Conservation (phyloP, 805 yeast genomes). For the Starmerella bombicola region DNA sequence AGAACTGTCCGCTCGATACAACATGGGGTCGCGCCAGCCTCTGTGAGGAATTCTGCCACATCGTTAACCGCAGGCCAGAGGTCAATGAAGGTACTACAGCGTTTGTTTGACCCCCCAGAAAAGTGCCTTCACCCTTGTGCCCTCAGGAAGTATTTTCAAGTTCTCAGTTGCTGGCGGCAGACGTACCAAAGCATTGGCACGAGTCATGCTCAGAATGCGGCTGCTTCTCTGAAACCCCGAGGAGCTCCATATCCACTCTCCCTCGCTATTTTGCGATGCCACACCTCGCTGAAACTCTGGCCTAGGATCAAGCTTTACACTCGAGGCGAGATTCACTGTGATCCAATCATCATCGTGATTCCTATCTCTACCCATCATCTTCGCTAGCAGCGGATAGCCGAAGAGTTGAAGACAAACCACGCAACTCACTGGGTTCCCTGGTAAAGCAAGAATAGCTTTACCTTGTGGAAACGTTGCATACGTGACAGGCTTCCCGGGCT, state of each 20-base stretch:
- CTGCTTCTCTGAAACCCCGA: slow-evolving; percentile 45
- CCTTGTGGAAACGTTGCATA: slow-evolving; percentile 35
- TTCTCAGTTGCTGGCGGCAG: slow-evolving; percentile 31
- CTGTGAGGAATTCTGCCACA: slow-evolving; percentile 3
- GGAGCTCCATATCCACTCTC: slow-evolving; percentile 30
- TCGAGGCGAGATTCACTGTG: slow-evolving; percentile 29
- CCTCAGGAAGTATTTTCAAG: slow-evolving; percentile 7
- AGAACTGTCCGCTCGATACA: neutral
- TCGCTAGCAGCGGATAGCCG: slow-evolving; percentile 35
- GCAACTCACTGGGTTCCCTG: slow-evolving; percentile 49
- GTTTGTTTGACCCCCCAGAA: slow-evolving; percentile 3
- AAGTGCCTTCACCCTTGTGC: slow-evolving; percentile 20
- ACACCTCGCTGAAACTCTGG: slow-evolving; percentile 42
- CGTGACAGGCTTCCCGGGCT: slow-evolving; percentile 49
- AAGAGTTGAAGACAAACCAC: slow-evolving; percentile 38
- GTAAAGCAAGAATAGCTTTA: slow-evolving; percentile 38
- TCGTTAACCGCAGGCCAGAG: neutral
- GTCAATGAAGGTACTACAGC: neutral
- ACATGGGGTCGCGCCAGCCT: neutral
- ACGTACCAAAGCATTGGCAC: slow-evolving; percentile 36
- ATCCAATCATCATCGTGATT: slow-evolving; percentile 27
- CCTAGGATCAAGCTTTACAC: slow-evolving; percentile 35
- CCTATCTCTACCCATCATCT: slow-evolving; percentile 30
- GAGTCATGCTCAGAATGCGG: slow-evolving; percentile 37
- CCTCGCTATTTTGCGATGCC: slow-evolving; percentile 25